phyloP scores from a whole-genome alignment of 257 asterid genomes.

The Avicennia marina region DNA sequence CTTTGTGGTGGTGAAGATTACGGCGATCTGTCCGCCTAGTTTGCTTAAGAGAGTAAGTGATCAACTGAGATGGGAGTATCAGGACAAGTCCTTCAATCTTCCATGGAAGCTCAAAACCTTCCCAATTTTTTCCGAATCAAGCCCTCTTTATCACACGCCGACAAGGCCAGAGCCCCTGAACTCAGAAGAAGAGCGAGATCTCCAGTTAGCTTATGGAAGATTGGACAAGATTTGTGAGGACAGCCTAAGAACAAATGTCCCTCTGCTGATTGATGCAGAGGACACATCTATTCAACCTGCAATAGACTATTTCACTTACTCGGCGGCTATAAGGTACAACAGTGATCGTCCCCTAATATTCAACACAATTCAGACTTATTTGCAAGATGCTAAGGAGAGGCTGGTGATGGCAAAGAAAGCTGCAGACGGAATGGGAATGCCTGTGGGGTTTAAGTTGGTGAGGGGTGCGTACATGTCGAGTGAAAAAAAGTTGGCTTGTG shows the following conservation, averaged over 20 bases:
- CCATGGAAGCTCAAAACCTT: constrained; percentile 66
- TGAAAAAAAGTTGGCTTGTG: constrained; percentile 39
- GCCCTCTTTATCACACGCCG: constrained; percentile 66
- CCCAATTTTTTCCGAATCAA: constrained; percentile 53
- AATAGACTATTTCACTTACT: constrained; percentile 66
- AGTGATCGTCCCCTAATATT: constrained; percentile 52
- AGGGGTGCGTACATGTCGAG: constrained; percentile 78
- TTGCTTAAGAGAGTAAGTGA: constrained; percentile 72
- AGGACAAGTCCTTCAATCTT: constrained; percentile 38
- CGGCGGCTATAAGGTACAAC: constrained; percentile 42
- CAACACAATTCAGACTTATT: constrained; percentile 69
- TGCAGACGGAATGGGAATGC: constrained; percentile 52
- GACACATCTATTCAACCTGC: constrained; percentile 69
- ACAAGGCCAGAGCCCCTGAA: constrained; percentile 41
- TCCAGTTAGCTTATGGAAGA: constrained; percentile 41
- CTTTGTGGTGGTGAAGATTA: constrained; percentile 72
- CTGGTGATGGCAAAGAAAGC: constrained; percentile 40
- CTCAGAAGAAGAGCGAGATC: constrained; percentile 50
- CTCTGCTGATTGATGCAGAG: constrained; percentile 77
- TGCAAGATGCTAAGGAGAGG: constrained; percentile 57
- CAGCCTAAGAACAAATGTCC: constrained; percentile 37
- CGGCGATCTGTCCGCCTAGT: constrained; percentile 57
- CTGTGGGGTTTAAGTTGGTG: constrained; percentile 68
- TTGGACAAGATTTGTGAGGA: constrained; percentile 37
- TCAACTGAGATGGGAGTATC: constrained; percentile 62